phyloP scores from a whole-genome alignment of 2,329 filamentous ascomycete genomes.

The Mycosphaerella sp. region DNA sequence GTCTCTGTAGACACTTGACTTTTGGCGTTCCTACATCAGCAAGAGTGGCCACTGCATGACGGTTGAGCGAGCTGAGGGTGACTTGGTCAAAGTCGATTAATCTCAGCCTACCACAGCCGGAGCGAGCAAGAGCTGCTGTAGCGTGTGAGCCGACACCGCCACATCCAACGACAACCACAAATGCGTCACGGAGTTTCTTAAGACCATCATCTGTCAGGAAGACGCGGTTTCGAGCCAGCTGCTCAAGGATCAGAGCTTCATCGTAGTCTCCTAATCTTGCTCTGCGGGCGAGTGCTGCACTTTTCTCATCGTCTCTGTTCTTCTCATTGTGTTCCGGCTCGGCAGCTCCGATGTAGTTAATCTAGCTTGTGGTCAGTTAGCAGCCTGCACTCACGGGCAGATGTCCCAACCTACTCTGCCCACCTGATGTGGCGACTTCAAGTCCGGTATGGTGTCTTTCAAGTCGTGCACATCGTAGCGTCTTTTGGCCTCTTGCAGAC shows the following conservation, averaged over 20 bases:
- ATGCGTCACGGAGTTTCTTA: constrained; percentile 68
- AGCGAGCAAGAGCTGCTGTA: constrained; percentile 75
- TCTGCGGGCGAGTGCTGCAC: constrained; percentile 52
- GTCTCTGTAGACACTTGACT: constrained; percentile 72
- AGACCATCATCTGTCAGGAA: constrained; percentile 83
- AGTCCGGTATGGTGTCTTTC: constrained; percentile 56
- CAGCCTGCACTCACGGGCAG: not conserved
- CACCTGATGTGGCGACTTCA: constrained; percentile 47
- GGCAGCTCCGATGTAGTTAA: constrained; percentile 57
- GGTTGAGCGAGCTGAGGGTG: constrained; percentile 84
- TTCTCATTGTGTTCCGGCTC: constrained; percentile 37
- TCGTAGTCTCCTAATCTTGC: constrained; percentile 60
- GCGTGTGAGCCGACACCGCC: constrained; percentile 95
- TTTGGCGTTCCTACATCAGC: constrained; percentile 92
- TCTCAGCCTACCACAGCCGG: constrained; percentile 79
- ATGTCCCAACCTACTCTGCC: constrained; percentile 40
- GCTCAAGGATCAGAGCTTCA: constrained; percentile 75
- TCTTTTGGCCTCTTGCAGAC: constrained; percentile 51
- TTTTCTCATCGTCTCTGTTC: constrained; percentile 52
- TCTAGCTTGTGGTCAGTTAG: constrained; percentile 45
- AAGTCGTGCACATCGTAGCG: constrained; percentile 52
- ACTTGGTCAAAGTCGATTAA: constrained; percentile 98
- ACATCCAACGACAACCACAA: constrained; percentile 84
- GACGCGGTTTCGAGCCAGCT: constrained; percentile 85
- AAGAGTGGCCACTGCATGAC: constrained; percentile 91